Percentiles rank a stretch among this genome's conserved stretches.
Conservation (phyloP, 2,329 filamentous ascomycete species). For the Uncinocarpus reesii region DNA sequence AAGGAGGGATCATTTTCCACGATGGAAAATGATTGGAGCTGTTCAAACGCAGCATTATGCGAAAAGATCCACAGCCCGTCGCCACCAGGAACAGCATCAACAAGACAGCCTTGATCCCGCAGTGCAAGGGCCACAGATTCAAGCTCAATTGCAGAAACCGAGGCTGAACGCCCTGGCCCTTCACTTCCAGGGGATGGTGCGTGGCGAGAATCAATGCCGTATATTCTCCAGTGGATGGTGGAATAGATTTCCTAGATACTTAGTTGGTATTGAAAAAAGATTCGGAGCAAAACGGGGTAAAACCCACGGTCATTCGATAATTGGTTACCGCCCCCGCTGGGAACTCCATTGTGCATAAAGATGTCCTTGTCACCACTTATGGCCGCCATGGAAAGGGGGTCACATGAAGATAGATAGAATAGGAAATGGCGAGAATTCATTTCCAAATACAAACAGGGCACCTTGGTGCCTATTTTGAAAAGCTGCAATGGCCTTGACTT, state of each 20-base stretch:
- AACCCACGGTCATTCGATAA: constrained; percentile 34
- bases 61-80: constrained; percentile 36
- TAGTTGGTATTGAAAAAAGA: background rate
- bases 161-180: background rate
- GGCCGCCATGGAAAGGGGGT: constrained; percentile 9
- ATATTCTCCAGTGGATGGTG: constrained; percentile 34
- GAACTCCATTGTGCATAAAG: constrained; percentile 32
- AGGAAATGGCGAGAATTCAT: constrained; percentile 9
- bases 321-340: constrained; percentile 35
- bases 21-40: constrained; percentile 23
- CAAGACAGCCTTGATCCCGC: constrained; percentile 30
- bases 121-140: constrained; percentile 32
- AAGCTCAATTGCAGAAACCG: constrained; percentile 21
- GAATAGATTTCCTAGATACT: constrained; percentile 33
- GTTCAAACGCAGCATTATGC: constrained; percentile 30
- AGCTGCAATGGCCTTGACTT: background rate
- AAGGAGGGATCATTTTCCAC: constrained; percentile 3
- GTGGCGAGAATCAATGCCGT: constrained; percentile 16
- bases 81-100: constrained; percentile 30
- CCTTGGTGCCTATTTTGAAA: constrained; percentile 6
- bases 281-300: background rate
- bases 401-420: constrained; percentile 3
- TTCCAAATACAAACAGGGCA: constrained; percentile 3
- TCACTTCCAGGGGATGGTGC: constrained; percentile 18
- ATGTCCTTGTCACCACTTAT: constrained; percentile 4